Conservation (phyloP, 2,329 filamentous ascomycete genomes). For the Sporothrix sp. region DNA sequence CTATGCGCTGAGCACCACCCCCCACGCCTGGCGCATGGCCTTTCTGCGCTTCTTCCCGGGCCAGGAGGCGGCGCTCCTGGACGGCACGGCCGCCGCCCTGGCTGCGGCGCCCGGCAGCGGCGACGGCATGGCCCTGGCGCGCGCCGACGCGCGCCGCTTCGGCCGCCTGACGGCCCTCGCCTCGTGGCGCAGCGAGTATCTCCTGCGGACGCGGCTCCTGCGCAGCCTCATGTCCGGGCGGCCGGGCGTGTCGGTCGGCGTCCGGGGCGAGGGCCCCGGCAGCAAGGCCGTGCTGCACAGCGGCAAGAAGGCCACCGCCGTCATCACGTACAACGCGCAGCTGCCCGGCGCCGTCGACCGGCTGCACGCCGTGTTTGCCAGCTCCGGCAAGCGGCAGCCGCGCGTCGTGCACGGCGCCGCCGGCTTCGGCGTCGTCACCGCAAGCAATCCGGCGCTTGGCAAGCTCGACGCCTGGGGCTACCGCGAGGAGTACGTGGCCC, state of each 20-base stretch:
- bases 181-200: slow-evolving; percentile 96
- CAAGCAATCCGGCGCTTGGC: slow-evolving; percentile 67
- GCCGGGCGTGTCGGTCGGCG: slow-evolving; percentile 41
- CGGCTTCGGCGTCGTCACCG: slow-evolving; percentile 66
- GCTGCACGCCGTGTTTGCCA: slow-evolving; percentile 64
- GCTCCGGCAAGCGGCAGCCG: slow-evolving; percentile 56
- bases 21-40: slow-evolving; percentile 87
- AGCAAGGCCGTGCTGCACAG: slow-evolving; percentile 30
- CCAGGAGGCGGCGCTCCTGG: slow-evolving; percentile 34
- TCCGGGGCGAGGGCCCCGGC: slow-evolving; percentile 38
- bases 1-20: slow-evolving; percentile 75
- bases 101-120: neutral
- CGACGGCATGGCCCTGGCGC: slow-evolving; percentile 31
- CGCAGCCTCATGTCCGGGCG: slow-evolving; percentile 75
- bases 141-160: slow-evolving; percentile 69
- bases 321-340: slow-evolving; percentile 79
- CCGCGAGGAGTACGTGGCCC: slow-evolving; percentile 62
- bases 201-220: slow-evolving; percentile 74
- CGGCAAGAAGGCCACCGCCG: slow-evolving; percentile 59
- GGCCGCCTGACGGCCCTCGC: slow-evolving; percentile 70
- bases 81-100: neutral
- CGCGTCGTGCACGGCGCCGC: slow-evolving; percentile 75
- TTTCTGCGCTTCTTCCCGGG: slow-evolving; percentile 87
- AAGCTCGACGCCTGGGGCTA: slow-evolving; percentile 77
- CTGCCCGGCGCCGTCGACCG: slow-evolving; percentile 70